phyloP scores from a whole-genome alignment of 1,139 yeast species.

The Suhomyces anneliseae region DNA sequence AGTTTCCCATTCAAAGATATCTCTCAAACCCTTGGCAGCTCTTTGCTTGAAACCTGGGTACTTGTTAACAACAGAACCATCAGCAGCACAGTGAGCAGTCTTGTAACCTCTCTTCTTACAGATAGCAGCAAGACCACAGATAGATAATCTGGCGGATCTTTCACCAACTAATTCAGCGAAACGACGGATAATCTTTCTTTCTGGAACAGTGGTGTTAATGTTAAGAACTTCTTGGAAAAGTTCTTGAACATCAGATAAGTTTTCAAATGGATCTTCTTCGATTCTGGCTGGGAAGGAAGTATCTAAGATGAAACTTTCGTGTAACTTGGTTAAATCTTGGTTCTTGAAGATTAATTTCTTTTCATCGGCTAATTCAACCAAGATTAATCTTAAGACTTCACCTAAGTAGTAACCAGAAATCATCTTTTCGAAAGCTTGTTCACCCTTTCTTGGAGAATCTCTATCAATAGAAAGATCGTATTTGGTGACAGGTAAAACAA shows the following conservation, averaged over 20 bases:
- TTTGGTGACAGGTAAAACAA: slow-evolving; percentile 82
- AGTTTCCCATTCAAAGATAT: slow-evolving; percentile 79
- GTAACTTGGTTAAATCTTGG: slow-evolving; percentile 62
- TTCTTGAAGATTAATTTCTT: slow-evolving; percentile 63
- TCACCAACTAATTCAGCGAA: slow-evolving; percentile 87
- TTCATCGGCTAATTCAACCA: slow-evolving; percentile 68
- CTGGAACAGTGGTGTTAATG: slow-evolving; percentile 69
- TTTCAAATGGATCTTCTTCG: slow-evolving; percentile 89
- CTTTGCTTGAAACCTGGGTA: slow-evolving; percentile 91
- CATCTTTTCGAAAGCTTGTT: slow-evolving; percentile 96
- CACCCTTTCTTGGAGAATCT: slow-evolving; percentile 94
- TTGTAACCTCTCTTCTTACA: slow-evolving; percentile 81
- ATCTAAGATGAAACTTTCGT: slow-evolving; percentile 71
- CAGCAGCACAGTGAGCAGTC: slow-evolving; percentile 90
- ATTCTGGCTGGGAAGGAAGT: slow-evolving; percentile 84
- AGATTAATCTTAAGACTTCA: slow-evolving; percentile 79
- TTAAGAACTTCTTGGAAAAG: slow-evolving; percentile 60
- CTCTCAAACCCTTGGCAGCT: slow-evolving; percentile 86
- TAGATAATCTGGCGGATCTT: slow-evolving; percentile 88
- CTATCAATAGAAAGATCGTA: slow-evolving; percentile 79
- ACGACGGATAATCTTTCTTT: slow-evolving; percentile 80
- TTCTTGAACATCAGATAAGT: slow-evolving; percentile 72
- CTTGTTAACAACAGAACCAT: slow-evolving; percentile 91
- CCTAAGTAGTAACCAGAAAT: slow-evolving; percentile 96
- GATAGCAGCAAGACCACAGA: slow-evolving; percentile 95